These are phyloP conservation scores for Wilcoxina mikolae DNA, from an alignment of 495 filamentous ascomycete species.

Conservation along the genomic window DNA sequence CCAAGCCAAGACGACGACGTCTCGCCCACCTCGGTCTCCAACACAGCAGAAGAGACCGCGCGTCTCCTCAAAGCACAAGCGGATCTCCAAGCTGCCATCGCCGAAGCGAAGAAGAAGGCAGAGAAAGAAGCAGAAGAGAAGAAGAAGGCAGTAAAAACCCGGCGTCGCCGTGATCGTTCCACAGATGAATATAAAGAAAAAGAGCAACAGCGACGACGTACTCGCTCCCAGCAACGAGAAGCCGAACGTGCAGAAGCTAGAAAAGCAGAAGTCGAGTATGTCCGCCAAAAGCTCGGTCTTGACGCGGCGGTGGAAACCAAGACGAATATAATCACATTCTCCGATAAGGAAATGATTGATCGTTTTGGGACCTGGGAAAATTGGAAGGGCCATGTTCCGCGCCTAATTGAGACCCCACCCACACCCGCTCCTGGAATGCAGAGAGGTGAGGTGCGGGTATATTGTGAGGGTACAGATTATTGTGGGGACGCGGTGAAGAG, in stretches of 20 bases:
- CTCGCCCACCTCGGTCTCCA: no score
- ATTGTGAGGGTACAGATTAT: slow-evolving; percentile 11
- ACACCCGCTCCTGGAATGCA: slow-evolving; percentile 15
- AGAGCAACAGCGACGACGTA: slow-evolving; percentile 9
- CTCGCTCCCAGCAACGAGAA: slow-evolving; percentile 20
- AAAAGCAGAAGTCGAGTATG: slow-evolving; percentile 10
- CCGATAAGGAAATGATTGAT: slow-evolving; percentile 6
- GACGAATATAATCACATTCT: slow-evolving; percentile 8
- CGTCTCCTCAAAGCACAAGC: not conserved
- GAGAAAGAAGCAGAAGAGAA: slow-evolving; percentile 5
- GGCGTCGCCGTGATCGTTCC: slow-evolving; percentile 11
- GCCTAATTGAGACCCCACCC: slow-evolving; percentile 22
- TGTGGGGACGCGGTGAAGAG: not conserved
- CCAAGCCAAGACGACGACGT: no score
- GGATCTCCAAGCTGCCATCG: not conserved
- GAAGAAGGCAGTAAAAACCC: not conserved
- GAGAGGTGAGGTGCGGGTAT: not conserved
- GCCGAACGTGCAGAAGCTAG: slow-evolving; percentile 13
- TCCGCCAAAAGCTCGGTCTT: slow-evolving; percentile 20
- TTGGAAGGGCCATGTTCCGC: slow-evolving; percentile 20
- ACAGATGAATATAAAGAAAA: slow-evolving; percentile 17
- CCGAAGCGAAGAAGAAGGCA: slow-evolving; percentile 7
- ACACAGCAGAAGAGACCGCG: no score
- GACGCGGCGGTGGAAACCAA: slow-evolving; percentile 10
- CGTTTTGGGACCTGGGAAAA: slow-evolving; percentile 15